Conservation (phyloP, 2,329 filamentous ascomycete species). For the Fusarium oligoseptatum region DNA sequence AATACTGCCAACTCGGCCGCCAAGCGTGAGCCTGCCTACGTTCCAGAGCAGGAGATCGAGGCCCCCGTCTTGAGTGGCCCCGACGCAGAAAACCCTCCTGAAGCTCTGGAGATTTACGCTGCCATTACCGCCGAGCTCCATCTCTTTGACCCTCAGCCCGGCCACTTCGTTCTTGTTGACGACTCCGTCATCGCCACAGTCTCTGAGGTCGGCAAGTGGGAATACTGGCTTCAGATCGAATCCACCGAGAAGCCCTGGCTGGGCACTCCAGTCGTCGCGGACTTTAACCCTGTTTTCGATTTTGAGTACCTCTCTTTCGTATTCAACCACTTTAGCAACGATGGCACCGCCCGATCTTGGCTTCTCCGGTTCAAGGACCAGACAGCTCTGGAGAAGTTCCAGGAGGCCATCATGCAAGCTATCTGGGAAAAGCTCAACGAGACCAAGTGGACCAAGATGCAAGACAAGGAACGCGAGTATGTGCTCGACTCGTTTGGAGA, state of each 20-base stretch:
- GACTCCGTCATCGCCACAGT: slow-evolving; percentile 81
- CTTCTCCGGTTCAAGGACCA: slow-evolving; percentile 92
- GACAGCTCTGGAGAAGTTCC: slow-evolving; percentile 84
- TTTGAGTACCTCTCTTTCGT: slow-evolving; percentile 99
- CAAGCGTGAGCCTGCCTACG: slow-evolving; percentile 57
- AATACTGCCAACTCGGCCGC: slow-evolving; percentile 61
- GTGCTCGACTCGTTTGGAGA: slow-evolving; percentile 96
- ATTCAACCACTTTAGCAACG: slow-evolving; percentile 94
- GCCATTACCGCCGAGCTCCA: slow-evolving; percentile 88
- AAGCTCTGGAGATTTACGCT: slow-evolving; percentile 78
- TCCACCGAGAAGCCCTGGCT: slow-evolving; percentile 85
- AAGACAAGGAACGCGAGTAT: slow-evolving; percentile 93
- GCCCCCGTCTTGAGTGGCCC: slow-evolving; percentile 39
- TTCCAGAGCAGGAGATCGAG: slow-evolving; percentile 51
- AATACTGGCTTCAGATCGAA: slow-evolving; percentile 93
- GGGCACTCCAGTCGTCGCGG: slow-evolving; percentile 85
- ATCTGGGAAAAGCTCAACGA: slow-evolving; percentile 97
- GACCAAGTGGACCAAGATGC: slow-evolving; percentile 92
- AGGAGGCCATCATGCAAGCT: slow-evolving; percentile 93
- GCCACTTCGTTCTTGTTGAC: slow-evolving; percentile 87
- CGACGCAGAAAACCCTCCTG: slow-evolving; percentile 64
- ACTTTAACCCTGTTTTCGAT: slow-evolving; percentile 98
- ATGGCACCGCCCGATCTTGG: slow-evolving; percentile 96
- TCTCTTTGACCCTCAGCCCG: slow-evolving; percentile 90
- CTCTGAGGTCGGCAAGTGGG: slow-evolving; percentile 88